Conservation (phyloP, 1,139 yeast species). For the Magnusiomyces paraingens region DNA sequence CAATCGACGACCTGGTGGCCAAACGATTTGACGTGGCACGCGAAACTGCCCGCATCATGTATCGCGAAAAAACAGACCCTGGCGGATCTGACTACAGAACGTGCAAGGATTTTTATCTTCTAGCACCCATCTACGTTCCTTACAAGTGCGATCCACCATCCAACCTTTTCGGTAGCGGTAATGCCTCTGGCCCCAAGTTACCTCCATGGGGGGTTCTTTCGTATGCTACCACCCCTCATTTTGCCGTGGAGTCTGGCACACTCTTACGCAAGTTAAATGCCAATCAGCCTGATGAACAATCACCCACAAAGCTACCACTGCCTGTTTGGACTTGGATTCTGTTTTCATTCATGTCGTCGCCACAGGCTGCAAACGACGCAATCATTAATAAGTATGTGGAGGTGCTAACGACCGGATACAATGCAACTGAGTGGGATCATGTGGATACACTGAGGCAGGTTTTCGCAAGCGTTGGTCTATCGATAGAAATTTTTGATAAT, state of each 20-base stretch:
- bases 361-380: background rate
- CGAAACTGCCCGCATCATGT: slow-evolving; percentile 1
- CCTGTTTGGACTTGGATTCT: background rate
- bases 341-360: background rate
- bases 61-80: background rate
- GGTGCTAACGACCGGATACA: background rate
- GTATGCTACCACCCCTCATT: no score
- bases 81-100: background rate
- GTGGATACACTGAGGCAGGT: background rate
- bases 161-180: background rate
- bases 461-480: slow-evolving; percentile 1
- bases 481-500: background rate
- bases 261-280: no score
- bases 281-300: background rate
- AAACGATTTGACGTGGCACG: background rate
- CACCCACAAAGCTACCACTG: background rate
- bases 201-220: no score
- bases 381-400: no score
- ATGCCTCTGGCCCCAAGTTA: no score
- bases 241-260: no score
- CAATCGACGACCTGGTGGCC: no score
- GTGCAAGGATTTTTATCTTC: background rate
- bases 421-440: background rate
- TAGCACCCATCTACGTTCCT: background rate
- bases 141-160: background rate